phyloP scores from a whole-genome alignment of 192 early-diverging fungal species.

The Entomortierella chlamydospora region DNA sequence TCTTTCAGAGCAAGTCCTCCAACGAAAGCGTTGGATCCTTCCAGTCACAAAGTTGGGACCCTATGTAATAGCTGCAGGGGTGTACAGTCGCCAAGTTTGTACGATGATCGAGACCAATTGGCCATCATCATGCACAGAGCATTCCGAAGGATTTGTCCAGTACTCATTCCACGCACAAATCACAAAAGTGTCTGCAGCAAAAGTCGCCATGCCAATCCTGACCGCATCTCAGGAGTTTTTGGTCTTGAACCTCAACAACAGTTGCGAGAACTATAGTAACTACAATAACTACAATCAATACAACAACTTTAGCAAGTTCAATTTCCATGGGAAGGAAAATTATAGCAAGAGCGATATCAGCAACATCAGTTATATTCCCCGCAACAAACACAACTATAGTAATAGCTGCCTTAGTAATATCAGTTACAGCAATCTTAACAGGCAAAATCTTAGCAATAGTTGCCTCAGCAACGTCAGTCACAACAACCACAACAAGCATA shows the following conservation, averaged over 20 bases:
- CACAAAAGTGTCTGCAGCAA: neutral
- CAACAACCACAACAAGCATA: neutral
- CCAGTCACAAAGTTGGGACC: neutral
- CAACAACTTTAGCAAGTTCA: neutral
- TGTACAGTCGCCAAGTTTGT: conserved; percentile 8
- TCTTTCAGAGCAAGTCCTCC: conserved; percentile 9
- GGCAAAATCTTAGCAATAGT: neutral
- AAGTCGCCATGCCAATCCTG: neutral
- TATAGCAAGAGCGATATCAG: neutral
- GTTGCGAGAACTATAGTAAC: neutral
- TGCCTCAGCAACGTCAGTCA: neutral
- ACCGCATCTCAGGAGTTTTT: neutral
- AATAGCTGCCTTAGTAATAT: neutral
- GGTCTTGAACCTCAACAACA: neutral
- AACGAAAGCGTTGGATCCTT: conserved; percentile 7
- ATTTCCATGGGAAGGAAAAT: neutral
- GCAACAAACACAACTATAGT: neutral
- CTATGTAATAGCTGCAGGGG: neutral
- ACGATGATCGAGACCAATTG: conserved; percentile 12
- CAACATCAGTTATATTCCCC: neutral
- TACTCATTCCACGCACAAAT: conserved; percentile 15
- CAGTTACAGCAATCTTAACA: neutral
- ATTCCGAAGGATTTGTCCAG: conserved; percentile 12
- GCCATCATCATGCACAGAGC: conserved; percentile 8
- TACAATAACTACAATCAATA: neutral